These are phyloP conservation scores for Artemisia argyi DNA, from an alignment of 129 eudicot species.

Conservation along the genomic window DNA sequence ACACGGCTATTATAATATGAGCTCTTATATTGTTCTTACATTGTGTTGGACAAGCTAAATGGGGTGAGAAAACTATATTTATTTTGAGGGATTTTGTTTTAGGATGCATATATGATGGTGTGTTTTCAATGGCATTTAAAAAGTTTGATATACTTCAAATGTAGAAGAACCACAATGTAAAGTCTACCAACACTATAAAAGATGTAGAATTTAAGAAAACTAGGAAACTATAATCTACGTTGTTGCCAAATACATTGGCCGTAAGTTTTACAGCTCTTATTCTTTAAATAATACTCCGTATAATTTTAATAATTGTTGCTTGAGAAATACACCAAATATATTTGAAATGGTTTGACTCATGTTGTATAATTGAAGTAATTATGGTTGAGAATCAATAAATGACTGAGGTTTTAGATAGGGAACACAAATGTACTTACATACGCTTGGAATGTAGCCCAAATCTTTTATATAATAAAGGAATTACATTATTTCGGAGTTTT, in stretches of 20 bases:
- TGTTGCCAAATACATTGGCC: neutral
- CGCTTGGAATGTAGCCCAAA: conserved; percentile 36
- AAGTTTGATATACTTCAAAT: too few species aligned
- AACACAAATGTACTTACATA: conserved; percentile 32
- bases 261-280: neutral
- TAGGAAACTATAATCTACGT: neutral
- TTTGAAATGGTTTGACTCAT: conserved; percentile 30
- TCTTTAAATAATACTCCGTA: neutral
- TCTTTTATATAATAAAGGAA: too few species aligned
- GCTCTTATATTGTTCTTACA: too few species aligned
- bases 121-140: too few species aligned
- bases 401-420: conserved; percentile 10
- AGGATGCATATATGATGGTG: too few species aligned
- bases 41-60: too few species aligned
- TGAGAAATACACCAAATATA: conserved; percentile 23
- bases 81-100: too few species aligned
- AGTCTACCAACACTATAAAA: too few species aligned
- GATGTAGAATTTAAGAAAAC: neutral
- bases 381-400: neutral
- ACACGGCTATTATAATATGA: too few species aligned
- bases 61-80: too few species aligned
- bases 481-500: too few species aligned
- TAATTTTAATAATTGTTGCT: neutral
- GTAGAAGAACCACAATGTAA: too few species aligned
- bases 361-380: conserved; percentile 3